Evolutionary conservation across 495 filamentous ascomycete species (phyloP).

Genomic region (Aspergillus biplanus): DNA sequence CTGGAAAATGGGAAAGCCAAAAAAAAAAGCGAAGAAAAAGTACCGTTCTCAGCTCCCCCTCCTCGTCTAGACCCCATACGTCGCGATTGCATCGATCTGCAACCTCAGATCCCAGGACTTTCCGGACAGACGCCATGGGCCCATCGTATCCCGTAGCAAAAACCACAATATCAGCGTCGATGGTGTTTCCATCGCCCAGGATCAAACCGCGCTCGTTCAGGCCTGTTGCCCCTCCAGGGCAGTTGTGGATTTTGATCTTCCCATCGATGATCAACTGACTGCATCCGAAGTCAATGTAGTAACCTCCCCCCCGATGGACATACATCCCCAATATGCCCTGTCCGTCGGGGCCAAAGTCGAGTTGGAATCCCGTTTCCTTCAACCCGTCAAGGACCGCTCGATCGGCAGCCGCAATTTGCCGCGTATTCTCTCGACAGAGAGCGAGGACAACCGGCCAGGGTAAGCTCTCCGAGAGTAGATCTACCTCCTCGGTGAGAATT

Average conservation of each 20-base stretch:
- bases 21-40: background rate
- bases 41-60: conserved; percentile 67
- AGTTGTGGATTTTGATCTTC: conserved; percentile 76
- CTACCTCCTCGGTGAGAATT: conserved; percentile 61
- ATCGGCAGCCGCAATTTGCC: conserved; percentile 54
- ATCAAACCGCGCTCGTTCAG: conserved; percentile 58
- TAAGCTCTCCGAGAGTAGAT: conserved; percentile 58
- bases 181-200: conserved; percentile 64
- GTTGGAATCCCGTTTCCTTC: conserved; percentile 64
- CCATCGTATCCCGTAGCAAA: conserved; percentile 83
- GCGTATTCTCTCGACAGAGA: conserved; percentile 54
- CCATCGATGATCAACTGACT: conserved; percentile 75
- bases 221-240: conserved; percentile 57
- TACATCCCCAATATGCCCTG: conserved; percentile 72
- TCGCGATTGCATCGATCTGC: conserved; percentile 62
- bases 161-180: conserved; percentile 77
- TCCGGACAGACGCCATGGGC: conserved; percentile 65
- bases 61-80: conserved; percentile 80
- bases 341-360: conserved; percentile 66
- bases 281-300: conserved; percentile 77
- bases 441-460: conserved; percentile 64
- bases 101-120: conserved; percentile 70
- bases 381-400: conserved; percentile 61
- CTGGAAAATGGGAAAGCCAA: background rate
- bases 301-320: conserved; percentile 71